Evolutionary conservation across 148 eudicot species (phyloP).

Genomic region (Vaccinium vitisidaea): DNA sequence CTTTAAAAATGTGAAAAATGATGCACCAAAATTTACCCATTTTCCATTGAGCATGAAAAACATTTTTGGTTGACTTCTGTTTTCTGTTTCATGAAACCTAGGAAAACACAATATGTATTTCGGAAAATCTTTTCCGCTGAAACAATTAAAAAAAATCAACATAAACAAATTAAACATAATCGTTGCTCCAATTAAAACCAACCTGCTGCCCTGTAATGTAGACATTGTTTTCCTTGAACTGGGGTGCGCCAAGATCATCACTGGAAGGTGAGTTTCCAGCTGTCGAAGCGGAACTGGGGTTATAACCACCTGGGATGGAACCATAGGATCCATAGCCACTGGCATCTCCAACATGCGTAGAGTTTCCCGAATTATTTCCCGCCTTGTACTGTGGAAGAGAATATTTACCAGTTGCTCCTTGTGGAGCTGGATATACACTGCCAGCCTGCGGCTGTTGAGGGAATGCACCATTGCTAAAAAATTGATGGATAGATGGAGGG

Average conservation of each 20-base stretch:
- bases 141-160: not conserved
- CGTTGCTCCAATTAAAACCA: slow-evolving; percentile 20
- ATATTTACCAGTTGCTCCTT: slow-evolving; percentile 54
- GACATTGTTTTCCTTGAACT: slow-evolving; percentile 69
- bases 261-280: slow-evolving; percentile 59
- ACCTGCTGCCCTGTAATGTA: slow-evolving; percentile 82
- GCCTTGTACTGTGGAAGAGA: slow-evolving; percentile 71
- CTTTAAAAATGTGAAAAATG: slow-evolving; percentile 3
- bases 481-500: slow-evolving; percentile 71
- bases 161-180: not conserved
- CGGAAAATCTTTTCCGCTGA: not conserved
- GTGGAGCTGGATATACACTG: slow-evolving; percentile 55
- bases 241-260: slow-evolving; percentile 64
- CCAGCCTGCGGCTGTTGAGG: slow-evolving; percentile 77
- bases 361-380: slow-evolving; percentile 52
- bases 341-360: slow-evolving; percentile 52
- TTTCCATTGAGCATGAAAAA: not conserved
- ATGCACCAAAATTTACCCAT: not conserved
- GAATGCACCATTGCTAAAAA: slow-evolving; percentile 59
- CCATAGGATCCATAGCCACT: slow-evolving; percentile 74
- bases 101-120: not conserved
- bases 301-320: slow-evolving; percentile 49
- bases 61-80: not conserved
- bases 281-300: slow-evolving; percentile 40
- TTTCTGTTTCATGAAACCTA: not conserved